Evolutionary conservation across 805 yeast species (phyloP), one percentile per base, ranked within the genome.

Genomic region (Pichia pseudocactophila): DNA sequence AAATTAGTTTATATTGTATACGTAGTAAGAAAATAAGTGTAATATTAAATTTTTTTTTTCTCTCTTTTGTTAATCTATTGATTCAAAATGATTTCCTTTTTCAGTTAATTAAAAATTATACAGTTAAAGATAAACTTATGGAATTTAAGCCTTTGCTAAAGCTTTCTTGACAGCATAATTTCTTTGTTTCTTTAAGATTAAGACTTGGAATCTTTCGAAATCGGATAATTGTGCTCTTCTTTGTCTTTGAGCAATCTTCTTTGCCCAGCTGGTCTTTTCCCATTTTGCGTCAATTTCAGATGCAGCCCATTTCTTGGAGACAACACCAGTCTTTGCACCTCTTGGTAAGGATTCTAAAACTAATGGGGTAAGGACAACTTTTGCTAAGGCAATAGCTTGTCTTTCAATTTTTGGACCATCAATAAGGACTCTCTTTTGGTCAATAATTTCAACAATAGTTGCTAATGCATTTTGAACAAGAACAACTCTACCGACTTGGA

Each of bases 141-240:
- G 4, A 16, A 63, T 61, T 75, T 81, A 82, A 73, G 95, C 96
- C 83, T 89, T 88, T 66, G 96, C 95, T 65, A 84, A 80, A 71
- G 95, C 94, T 80, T 87, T 89, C 78, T 83, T 86, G 65, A 87
- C 90, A 73, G 88, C 85, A 69, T 71, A 82, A 76, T 88, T 84
- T 76, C 86, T 87, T 80, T 94, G 97, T 82, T 90, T 92, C 84
- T 84, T 92, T 70, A 88, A 80, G 62, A 88, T 94, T 71, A 84
- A 68, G 61, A 90, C 98, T 80, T 90, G 96, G 96, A 92, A 92
- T 82, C 99, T 89, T 79, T 92, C 96, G 64, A 92, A 92, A 74
- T 92, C 99, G 60, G 90, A 68, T 70, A 94, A 83, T 66, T 81
- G 75, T 63, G 94, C 72, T 80, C 98, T 86, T 73, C 81, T 86